Percentiles rank a stretch among this genome's conserved stretches.
These are phyloP conservation scores for Hydrangea macrophylla DNA, from an alignment of 148 eudicot species.

Conservation along the genomic window DNA sequence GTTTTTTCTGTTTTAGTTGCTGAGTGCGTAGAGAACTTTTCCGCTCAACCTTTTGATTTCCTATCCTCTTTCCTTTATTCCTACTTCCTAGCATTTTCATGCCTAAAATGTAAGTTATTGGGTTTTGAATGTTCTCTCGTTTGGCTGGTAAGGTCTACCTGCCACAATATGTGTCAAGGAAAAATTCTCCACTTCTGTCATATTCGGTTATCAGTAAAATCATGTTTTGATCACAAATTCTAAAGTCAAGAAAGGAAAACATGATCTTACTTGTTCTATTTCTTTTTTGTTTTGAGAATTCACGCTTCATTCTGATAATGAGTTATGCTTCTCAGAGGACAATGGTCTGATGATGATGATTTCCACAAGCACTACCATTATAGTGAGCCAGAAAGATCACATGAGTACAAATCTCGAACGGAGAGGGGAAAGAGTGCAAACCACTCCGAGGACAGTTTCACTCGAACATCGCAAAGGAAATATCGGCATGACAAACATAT, in stretches of 20 bases:
- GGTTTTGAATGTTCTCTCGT: too few species aligned
- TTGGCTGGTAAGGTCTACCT: too few species aligned
- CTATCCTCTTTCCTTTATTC: too few species aligned
- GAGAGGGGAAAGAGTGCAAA: conserved; percentile 31
- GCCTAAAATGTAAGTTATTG: too few species aligned
- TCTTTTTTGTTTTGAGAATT: background rate
- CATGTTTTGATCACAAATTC: too few species aligned
- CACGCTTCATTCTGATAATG: background rate
- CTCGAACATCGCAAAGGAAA: conserved; percentile 26
- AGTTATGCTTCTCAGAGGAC: conserved; percentile 36
- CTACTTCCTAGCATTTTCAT: too few species aligned
- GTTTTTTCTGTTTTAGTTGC: too few species aligned
- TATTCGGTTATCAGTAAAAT: too few species aligned
- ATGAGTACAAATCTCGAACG: conserved; percentile 14
- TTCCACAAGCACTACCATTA: conserved; percentile 16
- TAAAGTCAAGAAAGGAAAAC: background rate
- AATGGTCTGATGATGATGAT: conserved; percentile 22
- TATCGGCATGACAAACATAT: conserved; percentile 29
- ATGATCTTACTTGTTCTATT: background rate
- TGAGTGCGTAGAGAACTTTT: too few species aligned
- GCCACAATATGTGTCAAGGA: too few species aligned
- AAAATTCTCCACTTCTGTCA: too few species aligned
- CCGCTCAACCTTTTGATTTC: too few species aligned
- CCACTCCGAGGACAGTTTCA: conserved; percentile 32
- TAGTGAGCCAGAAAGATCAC: conserved; percentile 18